Evolutionary conservation across 345 rosid species (phyloP).

Genomic region (Cardamine resedifolia): DNA sequence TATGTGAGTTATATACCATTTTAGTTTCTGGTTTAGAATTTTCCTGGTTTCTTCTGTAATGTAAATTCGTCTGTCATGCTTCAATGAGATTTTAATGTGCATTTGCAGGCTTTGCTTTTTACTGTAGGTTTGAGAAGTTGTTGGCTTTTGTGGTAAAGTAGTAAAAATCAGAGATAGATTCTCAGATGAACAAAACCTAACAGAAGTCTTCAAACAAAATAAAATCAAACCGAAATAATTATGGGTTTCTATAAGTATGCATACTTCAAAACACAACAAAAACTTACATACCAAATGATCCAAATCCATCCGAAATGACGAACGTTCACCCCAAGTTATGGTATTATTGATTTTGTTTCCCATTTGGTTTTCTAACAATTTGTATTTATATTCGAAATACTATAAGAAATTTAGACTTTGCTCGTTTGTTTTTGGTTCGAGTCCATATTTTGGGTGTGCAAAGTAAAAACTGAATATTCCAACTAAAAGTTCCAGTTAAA

Average conservation of each 20-base stretch:
- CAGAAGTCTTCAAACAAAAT: not conserved
- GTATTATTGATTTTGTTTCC: not conserved
- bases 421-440: not conserved
- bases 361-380: not conserved
- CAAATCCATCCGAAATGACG: not conserved
- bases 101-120: slow-evolving; percentile 18
- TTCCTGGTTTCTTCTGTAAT: slow-evolving; percentile 5
- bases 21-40: not conserved
- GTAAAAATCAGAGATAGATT: not conserved
- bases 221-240: not conserved
- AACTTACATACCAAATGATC: not conserved
- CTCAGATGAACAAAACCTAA: not conserved
- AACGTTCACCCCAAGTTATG: not conserved
- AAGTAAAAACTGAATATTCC: not conserved
- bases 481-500: not conserved
- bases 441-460: not conserved
- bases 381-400: no score
- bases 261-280: not conserved
- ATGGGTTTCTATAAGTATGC: not conserved
- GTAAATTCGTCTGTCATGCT: slow-evolving; percentile 2
- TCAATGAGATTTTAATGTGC: not conserved
- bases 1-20: not conserved
- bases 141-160: not conserved
- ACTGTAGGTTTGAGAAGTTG: not conserved
- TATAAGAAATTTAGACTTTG: not conserved